Evolutionary conservation across 2,329 filamentous ascomycete species (phyloP).

Genomic region (Verticillium albo-atrum): DNA sequence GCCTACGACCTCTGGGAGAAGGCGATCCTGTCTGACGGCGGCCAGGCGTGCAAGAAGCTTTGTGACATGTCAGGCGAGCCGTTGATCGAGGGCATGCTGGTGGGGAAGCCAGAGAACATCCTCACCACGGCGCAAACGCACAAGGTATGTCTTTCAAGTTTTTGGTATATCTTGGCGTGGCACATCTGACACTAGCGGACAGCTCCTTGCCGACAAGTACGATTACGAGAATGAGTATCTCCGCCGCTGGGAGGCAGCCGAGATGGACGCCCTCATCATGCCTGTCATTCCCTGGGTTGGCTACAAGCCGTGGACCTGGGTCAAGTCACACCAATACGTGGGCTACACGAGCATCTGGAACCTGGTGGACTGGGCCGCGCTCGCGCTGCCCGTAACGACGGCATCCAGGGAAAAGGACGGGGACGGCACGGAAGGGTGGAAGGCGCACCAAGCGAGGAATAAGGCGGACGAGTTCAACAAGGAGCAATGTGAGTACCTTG

Average conservation of each 20-base stretch:
- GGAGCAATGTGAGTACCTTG: constrained; percentile 16
- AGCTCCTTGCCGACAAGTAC: constrained; percentile 37
- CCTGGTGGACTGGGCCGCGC: constrained; percentile 22
- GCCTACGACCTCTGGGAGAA: constrained; percentile 10
- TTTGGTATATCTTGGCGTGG: constrained; percentile 18
- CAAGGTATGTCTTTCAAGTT: constrained; percentile 22
- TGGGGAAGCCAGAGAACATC: neutral
- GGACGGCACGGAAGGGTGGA: constrained; percentile 12
- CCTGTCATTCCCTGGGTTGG: constrained; percentile 15
- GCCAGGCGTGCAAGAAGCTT: constrained; percentile 15
- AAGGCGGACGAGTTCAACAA: constrained; percentile 23
- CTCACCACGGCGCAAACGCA: constrained; percentile 16
- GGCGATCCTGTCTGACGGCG: constrained; percentile 24
- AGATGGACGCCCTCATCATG: constrained; percentile 26
- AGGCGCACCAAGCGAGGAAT: constrained; percentile 21
- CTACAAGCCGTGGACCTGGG: constrained; percentile 18
- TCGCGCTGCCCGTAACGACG: constrained; percentile 24
- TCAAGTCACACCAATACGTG: constrained; percentile 23
- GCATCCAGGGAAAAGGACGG: constrained; percentile 17
- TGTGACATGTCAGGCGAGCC: constrained; percentile 36
- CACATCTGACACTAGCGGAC: constrained; percentile 1
- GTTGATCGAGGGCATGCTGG: constrained; percentile 26
- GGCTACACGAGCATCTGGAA: constrained; percentile 26
- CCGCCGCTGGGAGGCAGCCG: constrained; percentile 34
- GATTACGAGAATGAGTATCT: constrained; percentile 23